Evolutionary conservation across 2,329 filamentous ascomycete genomes (phyloP).

Genomic region (Ophiosphaerella herpotricha): DNA sequence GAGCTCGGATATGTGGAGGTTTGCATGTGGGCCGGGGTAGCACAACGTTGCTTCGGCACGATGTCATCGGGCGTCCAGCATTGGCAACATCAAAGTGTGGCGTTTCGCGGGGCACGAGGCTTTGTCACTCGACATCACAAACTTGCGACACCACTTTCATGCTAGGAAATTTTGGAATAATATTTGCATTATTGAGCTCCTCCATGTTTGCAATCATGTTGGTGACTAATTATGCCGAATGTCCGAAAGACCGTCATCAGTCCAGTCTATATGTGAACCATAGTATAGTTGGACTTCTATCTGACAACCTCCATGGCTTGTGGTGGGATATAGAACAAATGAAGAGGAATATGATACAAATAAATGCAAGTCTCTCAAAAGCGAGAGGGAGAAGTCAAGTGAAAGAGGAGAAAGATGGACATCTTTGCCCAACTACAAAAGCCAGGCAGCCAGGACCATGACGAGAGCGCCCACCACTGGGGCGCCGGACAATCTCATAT

Average conservation of each 20-base stretch:
- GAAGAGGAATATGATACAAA: conserved; percentile 9
- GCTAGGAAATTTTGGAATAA: background rate
- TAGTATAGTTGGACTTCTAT: conserved; percentile 1
- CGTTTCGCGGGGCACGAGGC: conserved; percentile 4
- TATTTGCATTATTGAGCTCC: background rate
- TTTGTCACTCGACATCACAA: background rate
- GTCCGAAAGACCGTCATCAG: background rate
- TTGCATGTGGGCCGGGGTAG: conserved; percentile 18
- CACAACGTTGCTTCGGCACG: conserved; percentile 7
- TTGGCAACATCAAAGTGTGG: conserved; percentile 12
- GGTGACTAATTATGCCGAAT: background rate
- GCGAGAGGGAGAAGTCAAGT: conserved; percentile 5
- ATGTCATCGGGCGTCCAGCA: conserved; percentile 29
- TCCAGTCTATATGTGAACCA: conserved; percentile 14
- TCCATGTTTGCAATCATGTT: no score
- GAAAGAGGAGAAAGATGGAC: conserved; percentile 5
- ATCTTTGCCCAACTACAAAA: conserved; percentile 22
- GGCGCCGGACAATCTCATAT: conserved; percentile 14
- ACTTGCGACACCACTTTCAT: background rate
- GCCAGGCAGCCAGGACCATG: conserved; percentile 21
- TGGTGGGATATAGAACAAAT: conserved; percentile 18
- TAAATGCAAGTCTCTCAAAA: background rate
- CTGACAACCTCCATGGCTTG: conserved; percentile 5
- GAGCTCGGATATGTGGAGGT: conserved; percentile 36
- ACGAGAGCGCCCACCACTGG: conserved; percentile 25